A percentile compares a stretch with the other conserved stretches of the same genome.
These are phyloP conservation scores for Alternaria sp. DNA, from an alignment of 2,329 filamentous ascomycete species.

Conservation along the genomic window DNA sequence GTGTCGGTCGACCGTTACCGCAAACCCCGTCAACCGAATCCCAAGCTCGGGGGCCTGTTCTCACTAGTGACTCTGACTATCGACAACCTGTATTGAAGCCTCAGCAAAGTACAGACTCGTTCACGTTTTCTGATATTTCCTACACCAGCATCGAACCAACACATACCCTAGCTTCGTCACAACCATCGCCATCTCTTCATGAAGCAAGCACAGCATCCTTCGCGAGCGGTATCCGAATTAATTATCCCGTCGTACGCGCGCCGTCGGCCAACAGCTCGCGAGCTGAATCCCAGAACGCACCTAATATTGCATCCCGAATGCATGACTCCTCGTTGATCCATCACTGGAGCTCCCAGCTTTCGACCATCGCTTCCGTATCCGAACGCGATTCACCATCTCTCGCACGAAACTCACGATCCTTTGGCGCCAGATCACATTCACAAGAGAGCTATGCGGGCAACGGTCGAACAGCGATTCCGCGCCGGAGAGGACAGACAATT, in stretches of 20 bases:
- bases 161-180: constrained; percentile 32
- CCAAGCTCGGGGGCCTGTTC: constrained; percentile 45
- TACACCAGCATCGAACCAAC: constrained; percentile 47
- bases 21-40: constrained; percentile 41
- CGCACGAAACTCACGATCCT: constrained; percentile 43
- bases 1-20: constrained; percentile 35
- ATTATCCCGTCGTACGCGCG: constrained; percentile 49
- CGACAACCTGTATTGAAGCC: constrained; percentile 39
- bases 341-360: constrained; percentile 53
- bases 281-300: constrained; percentile 46
- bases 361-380: constrained; percentile 50
- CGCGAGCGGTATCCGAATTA: constrained; percentile 47
- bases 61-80: constrained; percentile 42
- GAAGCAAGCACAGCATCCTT: constrained; percentile 47
- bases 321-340: constrained; percentile 48
- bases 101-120: constrained; percentile 46
- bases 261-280: constrained; percentile 50
- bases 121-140: constrained; percentile 50
- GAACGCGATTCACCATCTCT: constrained; percentile 49
- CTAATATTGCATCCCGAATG: constrained; percentile 52
- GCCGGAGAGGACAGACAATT: constrained; percentile 46
- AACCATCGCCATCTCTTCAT: constrained; percentile 47
- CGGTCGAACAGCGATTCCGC: constrained; percentile 33
- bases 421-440: constrained; percentile 45
- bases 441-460: constrained; percentile 41